Conservation (phyloP, 345 rosid species). For the Alliaria petiolata region DNA sequence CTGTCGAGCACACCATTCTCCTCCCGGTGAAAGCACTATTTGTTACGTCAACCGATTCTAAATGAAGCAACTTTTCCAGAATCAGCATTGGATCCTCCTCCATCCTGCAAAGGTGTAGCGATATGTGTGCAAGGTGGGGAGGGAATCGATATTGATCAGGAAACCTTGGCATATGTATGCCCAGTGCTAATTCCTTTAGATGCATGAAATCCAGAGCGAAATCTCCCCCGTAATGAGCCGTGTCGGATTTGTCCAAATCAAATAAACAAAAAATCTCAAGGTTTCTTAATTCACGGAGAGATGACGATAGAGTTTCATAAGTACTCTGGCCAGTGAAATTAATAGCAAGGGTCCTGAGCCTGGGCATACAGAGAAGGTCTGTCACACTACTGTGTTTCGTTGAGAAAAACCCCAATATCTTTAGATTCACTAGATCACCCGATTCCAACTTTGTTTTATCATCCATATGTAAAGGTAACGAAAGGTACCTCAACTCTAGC, state of each 20-base stretch:
- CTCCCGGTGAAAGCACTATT: not conserved
- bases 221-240: too few species aligned
- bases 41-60: not conserved
- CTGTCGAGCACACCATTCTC: not conserved
- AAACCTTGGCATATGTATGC: not conserved
- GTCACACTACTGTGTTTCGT: not conserved
- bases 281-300: too few species aligned
- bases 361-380: not conserved
- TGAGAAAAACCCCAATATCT: not conserved
- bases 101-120: not conserved
- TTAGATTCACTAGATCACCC: not conserved
- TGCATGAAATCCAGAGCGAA: too few species aligned
- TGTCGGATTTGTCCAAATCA: too few species aligned
- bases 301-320: too few species aligned
- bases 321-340: not conserved
- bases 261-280: too few species aligned
- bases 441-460: not conserved
- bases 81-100: not conserved
- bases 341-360: not conserved
- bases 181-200: too few species aligned
- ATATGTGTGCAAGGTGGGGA: not conserved
- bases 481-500: not conserved
- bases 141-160: not conserved
- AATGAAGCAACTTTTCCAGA: not conserved
- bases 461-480: not conserved